Evolutionary conservation across 495 filamentous ascomycete species (phyloP).

Genomic region (Clohesyomyces aquaticus): DNA sequence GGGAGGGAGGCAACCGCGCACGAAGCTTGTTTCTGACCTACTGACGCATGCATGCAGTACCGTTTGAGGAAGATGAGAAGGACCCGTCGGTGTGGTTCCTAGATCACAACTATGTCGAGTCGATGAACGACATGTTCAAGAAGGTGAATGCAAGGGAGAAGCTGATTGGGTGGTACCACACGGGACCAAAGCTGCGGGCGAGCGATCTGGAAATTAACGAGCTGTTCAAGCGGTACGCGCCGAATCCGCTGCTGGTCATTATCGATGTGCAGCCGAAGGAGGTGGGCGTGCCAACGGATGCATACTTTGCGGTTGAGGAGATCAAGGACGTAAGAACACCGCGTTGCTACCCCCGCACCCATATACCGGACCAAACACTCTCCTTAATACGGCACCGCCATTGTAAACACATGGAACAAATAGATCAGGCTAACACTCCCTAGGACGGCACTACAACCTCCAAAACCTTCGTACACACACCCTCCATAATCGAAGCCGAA

Average conservation of each 20-base stretch:
- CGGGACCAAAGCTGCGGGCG: constrained; percentile 92
- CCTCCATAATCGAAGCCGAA: constrained; percentile 97
- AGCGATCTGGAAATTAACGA: constrained; percentile 99
- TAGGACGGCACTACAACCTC: constrained; percentile 97
- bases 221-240: constrained; percentile 98
- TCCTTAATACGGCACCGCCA: no score
- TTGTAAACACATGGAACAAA: no score
- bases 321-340: constrained; percentile 88
- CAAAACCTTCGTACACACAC: constrained; percentile 98
- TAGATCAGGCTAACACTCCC: not conserved
- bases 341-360: not conserved
- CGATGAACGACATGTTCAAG: constrained; percentile 99
- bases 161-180: constrained; percentile 99
- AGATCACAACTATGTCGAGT: constrained; percentile 99
- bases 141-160: constrained; percentile 99
- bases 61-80: constrained; percentile 98
- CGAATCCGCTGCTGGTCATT: constrained; percentile 94
- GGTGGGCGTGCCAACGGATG: constrained; percentile 95
- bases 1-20: no score
- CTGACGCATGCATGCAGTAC: constrained; percentile 61
- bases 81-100: constrained; percentile 99
- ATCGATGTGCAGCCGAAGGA: constrained; percentile 99
- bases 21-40: constrained; percentile 8
- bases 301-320: constrained; percentile 98
- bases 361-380: not conserved